A percentile compares a stretch with the other conserved stretches of the same genome.
Evolutionary conservation across 2,329 filamentous ascomycete species (phyloP).

Genomic region (Tothia fuscella): DNA sequence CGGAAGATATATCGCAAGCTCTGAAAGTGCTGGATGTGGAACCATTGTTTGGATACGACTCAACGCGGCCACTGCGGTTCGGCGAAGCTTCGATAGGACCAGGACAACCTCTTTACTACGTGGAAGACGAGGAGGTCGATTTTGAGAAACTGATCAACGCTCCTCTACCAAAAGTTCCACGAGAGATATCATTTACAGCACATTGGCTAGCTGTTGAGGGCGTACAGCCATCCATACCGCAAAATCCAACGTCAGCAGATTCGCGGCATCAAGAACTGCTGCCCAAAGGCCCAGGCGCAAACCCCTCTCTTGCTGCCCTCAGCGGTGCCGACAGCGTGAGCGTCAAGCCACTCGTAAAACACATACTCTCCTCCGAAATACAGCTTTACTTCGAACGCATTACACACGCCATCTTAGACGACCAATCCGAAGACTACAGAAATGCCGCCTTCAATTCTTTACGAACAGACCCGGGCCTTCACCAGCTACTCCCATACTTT

Average conservation of each 20-base stretch:
- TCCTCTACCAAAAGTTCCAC: conserved; percentile 83
- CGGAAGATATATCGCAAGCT: conserved; percentile 80
- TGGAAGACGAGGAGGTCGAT: conserved; percentile 96
- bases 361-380: conserved; percentile 89
- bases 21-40: conserved; percentile 82
- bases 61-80: conserved; percentile 75
- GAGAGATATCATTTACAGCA: conserved; percentile 90
- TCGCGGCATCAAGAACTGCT: conserved; percentile 73
- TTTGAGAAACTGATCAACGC: conserved; percentile 99
- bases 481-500: conserved; percentile 94
- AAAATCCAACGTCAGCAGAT: conserved; percentile 84
- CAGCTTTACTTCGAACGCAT: conserved; percentile 97
- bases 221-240: conserved; percentile 89
- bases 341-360: conserved; percentile 86
- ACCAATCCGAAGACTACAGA: conserved; percentile 75
- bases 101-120: conserved; percentile 89
- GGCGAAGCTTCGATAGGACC: conserved; percentile 89
- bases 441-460: conserved; percentile 78
- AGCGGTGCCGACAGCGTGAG: conserved; percentile 72
- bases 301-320: conserved; percentile 70
- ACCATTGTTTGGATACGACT: conserved; percentile 92
- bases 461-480: conserved; percentile 77
- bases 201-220: conserved; percentile 98
- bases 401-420: conserved; percentile 75
- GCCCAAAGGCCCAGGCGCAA: conserved; percentile 80